Base-by-base conservation (phyloP, 1,284 basidiomycete genomes). In the Microbotryum saponariae region DNA sequence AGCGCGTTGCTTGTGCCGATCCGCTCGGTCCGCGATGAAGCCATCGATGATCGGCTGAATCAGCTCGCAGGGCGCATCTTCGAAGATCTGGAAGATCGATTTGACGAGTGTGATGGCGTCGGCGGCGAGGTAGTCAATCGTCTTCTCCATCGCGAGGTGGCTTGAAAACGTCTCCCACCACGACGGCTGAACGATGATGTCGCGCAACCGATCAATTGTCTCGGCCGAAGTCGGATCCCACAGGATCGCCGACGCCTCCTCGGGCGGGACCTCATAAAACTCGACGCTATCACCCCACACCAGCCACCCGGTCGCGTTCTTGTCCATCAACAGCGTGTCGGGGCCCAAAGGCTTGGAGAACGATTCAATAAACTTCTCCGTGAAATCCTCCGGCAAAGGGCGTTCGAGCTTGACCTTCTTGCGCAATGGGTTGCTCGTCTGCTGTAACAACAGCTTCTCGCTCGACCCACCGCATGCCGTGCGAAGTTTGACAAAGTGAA, bases 1-100 rank as follows among this genome's bases (percentile, higher is more conserved):
- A 25, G 91, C 91, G 37, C 93, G 83, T 73, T 94, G 92, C 76
- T 91, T 89, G 79, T 91, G 94, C 61, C 91, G 88, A 73, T 97
- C 89, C 49, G 70, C 66, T 46, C 81, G 72, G 62, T 86, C 86
- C 42, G 78, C 79, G 53, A 89, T 75, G 49, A 88, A 73, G 9
- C 82, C 78, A 52, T 89, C 86, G 42, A 85, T 76, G 16, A 78
- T 74, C 18, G 77, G 73, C 53, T 88, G 75, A 16, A 89, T 75
- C 23, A 76, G 74, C 47, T 82, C 78, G 29, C 89, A 73, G 7
- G 79, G 76, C 37, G 79, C 77, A 61, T 80, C 78, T 58, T 83
- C 84, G 52, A 73, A 74, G 16, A 79, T 67, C 68, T 82, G 80
- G 65, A 78, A 77, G 31, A 81, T 72, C 4, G 77, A 76, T 62